Percentiles rank a stretch among this genome's conserved stretches.
These are phyloP conservation scores for Globisporangium apiculatum DNA, from an alignment of 352 stramenopile genomes.

Conservation along the genomic window DNA sequence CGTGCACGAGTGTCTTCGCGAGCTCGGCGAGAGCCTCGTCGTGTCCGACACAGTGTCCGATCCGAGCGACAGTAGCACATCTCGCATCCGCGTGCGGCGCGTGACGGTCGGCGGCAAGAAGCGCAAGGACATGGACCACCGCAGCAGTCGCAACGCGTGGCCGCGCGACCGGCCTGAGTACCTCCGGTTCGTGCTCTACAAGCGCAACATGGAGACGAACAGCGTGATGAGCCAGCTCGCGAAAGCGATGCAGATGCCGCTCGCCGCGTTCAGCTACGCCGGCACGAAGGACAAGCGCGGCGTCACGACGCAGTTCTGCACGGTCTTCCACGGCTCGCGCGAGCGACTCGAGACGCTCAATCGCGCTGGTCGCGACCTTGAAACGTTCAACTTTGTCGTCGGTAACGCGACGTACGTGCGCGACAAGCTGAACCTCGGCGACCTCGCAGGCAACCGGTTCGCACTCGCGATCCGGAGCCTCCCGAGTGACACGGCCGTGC, in stretches of 20 bases:
- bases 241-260: conserved; percentile 56
- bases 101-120: conserved; percentile 83
- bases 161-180: conserved; percentile 80
- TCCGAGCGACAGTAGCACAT: conserved; percentile 18
- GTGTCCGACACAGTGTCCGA: conserved; percentile 82
- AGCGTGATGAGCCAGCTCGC: conserved; percentile 75
- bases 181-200: conserved; percentile 95
- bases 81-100: conserved; percentile 71
- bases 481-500: conserved; percentile 39
- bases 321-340: conserved; percentile 71
- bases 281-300: conserved; percentile 97
- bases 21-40: conserved; percentile 50
- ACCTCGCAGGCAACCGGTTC: conserved; percentile 93
- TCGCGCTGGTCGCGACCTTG: conserved; percentile 41
- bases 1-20: conserved; percentile 82
- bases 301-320: conserved; percentile 95
- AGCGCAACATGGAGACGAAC: conserved; percentile 94
- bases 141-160: conserved; percentile 34
- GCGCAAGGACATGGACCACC: conserved; percentile 72
- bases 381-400: conserved; percentile 88
- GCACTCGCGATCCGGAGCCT: conserved; percentile 93
- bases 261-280: conserved; percentile 84
- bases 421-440: conserved; percentile 89
- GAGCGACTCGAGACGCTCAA: conserved; percentile 82
- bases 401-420: conserved; percentile 90